A percentile compares a stretch with the other conserved stretches of the same genome.
Conservation (phyloP, 192 early-diverging fungal genomes). For the Linnemannia exigua region DNA sequence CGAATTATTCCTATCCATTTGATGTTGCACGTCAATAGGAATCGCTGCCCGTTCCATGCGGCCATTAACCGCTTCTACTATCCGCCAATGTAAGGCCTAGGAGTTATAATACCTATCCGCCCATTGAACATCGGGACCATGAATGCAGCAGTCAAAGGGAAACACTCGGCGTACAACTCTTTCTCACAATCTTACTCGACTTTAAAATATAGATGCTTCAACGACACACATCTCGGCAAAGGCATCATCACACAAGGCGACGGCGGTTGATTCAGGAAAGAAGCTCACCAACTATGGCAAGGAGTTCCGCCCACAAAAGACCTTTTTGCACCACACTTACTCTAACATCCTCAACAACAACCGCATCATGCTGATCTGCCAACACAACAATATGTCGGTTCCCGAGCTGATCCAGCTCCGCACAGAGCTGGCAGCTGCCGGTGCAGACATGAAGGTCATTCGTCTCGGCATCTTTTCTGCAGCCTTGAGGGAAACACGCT, state of each 20-base stretch:
- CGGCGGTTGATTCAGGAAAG: conserved; percentile 40
- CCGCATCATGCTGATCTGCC: conserved; percentile 66
- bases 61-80: conserved; percentile 15
- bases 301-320: conserved; percentile 61
- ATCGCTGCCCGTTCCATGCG: conserved; percentile 24
- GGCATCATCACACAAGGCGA: conserved; percentile 17
- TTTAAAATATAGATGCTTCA: conserved; percentile 35
- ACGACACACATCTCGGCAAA: conserved; percentile 24
- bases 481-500: conserved; percentile 60
- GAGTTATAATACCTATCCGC: not conserved
- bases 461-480: conserved; percentile 65
- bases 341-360: conserved; percentile 59
- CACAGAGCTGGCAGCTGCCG: conserved; percentile 53
- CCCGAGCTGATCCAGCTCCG: conserved; percentile 65
- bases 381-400: conserved; percentile 74
- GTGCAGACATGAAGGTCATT: conserved; percentile 59
- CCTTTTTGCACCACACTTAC: conserved; percentile 64
- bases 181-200: not conserved
- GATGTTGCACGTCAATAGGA: conserved; percentile 2
- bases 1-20: too few species aligned
- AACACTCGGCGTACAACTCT: not conserved
- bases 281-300: conserved; percentile 56
- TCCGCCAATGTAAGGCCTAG: conserved; percentile 37
- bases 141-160: too few species aligned
- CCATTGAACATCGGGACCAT: not conserved